Evolutionary conservation across 352 stramenopile species (phyloP).

Genomic region (Blastocystis sp.): DNA sequence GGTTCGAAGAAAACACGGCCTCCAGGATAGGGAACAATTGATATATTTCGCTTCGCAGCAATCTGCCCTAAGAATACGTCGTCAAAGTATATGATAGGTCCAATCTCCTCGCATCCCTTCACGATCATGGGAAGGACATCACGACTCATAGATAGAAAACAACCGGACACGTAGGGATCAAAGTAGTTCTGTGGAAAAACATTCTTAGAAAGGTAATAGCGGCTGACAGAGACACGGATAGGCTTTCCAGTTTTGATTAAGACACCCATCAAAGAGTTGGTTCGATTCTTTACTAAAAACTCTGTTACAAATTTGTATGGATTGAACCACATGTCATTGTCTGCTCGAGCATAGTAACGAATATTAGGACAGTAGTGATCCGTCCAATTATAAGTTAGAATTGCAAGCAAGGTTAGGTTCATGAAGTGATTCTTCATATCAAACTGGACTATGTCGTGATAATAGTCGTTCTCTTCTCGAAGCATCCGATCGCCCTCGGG

Average conservation of each 20-base stretch:
- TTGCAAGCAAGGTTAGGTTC: slow-evolving; percentile 42
- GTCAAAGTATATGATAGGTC: slow-evolving; percentile 51
- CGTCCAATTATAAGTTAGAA: slow-evolving; percentile 47
- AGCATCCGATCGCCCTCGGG: not conserved
- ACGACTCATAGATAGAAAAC: slow-evolving; percentile 10
- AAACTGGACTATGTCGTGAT: slow-evolving; percentile 48
- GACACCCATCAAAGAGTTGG: slow-evolving; percentile 5
- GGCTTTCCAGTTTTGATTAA: slow-evolving; percentile 8
- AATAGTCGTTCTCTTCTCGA: slow-evolving; percentile 1
- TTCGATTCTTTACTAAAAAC: not conserved
- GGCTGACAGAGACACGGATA: slow-evolving; percentile 27
- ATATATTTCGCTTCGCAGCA: slow-evolving; percentile 10
- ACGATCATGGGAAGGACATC: slow-evolving; percentile 23
- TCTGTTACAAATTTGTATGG: not conserved
- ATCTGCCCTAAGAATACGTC: slow-evolving; percentile 51
- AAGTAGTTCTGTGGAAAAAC: not conserved
- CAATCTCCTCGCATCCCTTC: slow-evolving; percentile 41
- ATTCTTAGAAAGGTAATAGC: not conserved
- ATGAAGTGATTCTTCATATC: slow-evolving; percentile 54
- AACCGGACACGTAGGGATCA: slow-evolving; percentile 21
- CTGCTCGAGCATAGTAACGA: slow-evolving; percentile 13
- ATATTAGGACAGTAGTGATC: slow-evolving; percentile 30
- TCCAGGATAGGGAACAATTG: not conserved
- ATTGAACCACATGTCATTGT: slow-evolving; percentile 50
- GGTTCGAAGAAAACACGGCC: not conserved